Percentiles rank a stretch among this genome's conserved stretches.
These are phyloP conservation scores for Bipolaris oryzae DNA, from an alignment of 2,329 filamentous ascomycete species.

Conservation along the genomic window DNA sequence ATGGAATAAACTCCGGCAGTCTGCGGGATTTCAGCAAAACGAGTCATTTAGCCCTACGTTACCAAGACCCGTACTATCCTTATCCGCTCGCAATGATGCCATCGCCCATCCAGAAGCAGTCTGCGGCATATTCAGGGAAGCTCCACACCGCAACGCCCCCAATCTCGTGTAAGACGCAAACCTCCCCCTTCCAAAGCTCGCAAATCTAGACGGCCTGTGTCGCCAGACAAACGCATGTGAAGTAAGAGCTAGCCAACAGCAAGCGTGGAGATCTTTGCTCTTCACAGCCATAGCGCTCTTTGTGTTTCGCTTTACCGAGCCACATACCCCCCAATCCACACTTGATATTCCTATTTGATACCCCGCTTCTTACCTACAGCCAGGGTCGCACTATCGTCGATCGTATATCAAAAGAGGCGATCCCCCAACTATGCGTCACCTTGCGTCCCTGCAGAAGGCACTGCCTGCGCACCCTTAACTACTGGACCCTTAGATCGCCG, in stretches of 20 bases:
- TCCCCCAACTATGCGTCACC: conserved; percentile 8
- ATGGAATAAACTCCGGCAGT: too few species aligned
- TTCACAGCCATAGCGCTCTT: conserved; percentile 11
- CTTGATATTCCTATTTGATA: conserved; percentile 2
- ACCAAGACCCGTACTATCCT: too few species aligned
- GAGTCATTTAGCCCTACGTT: too few species aligned
- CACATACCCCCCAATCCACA: not conserved
- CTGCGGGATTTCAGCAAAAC: too few species aligned
- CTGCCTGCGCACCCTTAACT: conserved; percentile 1
- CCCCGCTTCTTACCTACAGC: conserved; percentile 12
- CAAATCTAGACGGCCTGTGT: not conserved
- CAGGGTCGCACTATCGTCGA: conserved; percentile 9
- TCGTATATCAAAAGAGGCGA: conserved; percentile 8
- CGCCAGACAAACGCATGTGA: conserved; percentile 10
- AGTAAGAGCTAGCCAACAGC: conserved; percentile 9
- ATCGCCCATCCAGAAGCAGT: not conserved
- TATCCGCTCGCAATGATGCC: too few species aligned
- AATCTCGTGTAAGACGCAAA: not conserved
- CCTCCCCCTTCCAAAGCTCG: too few species aligned
- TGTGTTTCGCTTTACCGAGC: too few species aligned
- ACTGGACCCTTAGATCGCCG: not conserved
- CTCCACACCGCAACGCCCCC: too few species aligned
- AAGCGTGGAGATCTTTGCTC: conserved; percentile 9
- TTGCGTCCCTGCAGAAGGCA: conserved; percentile 3
- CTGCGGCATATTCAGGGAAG: not conserved